Base-by-base conservation (phyloP, 2,329 filamentous ascomycete species). In the Stachybotrys chlorohalonatus region DNA sequence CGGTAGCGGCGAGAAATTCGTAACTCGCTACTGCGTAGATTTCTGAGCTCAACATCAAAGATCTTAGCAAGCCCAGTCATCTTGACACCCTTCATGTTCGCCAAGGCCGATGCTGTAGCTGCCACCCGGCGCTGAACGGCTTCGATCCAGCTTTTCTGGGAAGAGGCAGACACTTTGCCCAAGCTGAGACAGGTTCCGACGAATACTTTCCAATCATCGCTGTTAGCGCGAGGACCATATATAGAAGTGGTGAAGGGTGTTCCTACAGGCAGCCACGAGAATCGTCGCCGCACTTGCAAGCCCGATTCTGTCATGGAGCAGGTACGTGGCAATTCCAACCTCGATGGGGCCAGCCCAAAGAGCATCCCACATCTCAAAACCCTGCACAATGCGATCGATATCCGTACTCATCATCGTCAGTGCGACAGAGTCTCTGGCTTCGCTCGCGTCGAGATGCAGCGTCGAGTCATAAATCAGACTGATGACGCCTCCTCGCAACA, bases 361-460 rank as follows among this genome's bases (percentile, higher is more conserved):
- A 11, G 71, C 66, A 53, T 73, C 70, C 1, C 71, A 39, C 4
- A 53, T 47, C 1, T 62, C 53, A 15, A 69, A 60, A 0, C 70
- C 70, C 3, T 56, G 47, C 0, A 63, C 56, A 39, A 73, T 66
- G 13, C 66, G 64, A 52, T 73, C 70, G 5, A 70, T 59, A 52
- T 73, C 71, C 5, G 63, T 65, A 53, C 66, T 73, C 70, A 73
- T 73, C 11, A 73, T 56, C 0, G 70, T 73, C 9, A 72, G 58
- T 0, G 68, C 65, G 1, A 67, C 67, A 1, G 66, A 64, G 49
- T 72, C 66, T 1, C 63, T 62, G 0, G 59, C 57, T 1, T 53
- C 62, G 2, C 57, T 55, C 6, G 61, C 54, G 2, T 57, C 61
- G n/a, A 65, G 58, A 50, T 63, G 55, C 2, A 63, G 67, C 0